phyloP scores from a whole-genome alignment of 1,139 yeast species.

The Hyphopichia buzzinii region DNA sequence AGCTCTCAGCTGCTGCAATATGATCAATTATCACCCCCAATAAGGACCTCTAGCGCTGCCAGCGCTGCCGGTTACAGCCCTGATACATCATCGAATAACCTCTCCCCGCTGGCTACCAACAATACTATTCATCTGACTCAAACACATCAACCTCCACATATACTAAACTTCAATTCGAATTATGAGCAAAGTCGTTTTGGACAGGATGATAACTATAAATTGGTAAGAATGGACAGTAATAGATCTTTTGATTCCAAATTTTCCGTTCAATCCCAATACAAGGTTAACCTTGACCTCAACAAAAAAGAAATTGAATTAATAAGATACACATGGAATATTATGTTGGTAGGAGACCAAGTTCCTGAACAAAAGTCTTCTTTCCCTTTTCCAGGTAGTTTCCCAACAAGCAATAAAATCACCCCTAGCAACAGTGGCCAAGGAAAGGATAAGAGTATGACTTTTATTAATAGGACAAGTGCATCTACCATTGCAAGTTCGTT shows the following conservation, averaged over 20 bases:
- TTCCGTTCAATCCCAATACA: conserved; percentile 24
- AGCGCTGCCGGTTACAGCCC: not conserved
- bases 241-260: conserved; percentile 41
- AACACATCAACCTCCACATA: conserved; percentile 2
- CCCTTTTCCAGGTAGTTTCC: conserved; percentile 34
- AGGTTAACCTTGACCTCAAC: conserved; percentile 27
- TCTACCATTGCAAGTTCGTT: conserved; percentile 43
- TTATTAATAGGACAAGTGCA: conserved; percentile 17
- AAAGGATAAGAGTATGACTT: conserved; percentile 10
- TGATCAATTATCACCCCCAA: conserved; percentile 2
- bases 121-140: not conserved
- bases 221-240: conserved; percentile 45
- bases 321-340: conserved; percentile 44
- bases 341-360: conserved; percentile 39
- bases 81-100: not conserved
- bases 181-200: not conserved
- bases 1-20: conserved; percentile 2
- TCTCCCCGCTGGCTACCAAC: conserved; percentile 2
- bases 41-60: not conserved
- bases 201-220: conserved; percentile 21
- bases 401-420: conserved; percentile 7
- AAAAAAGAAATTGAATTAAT: conserved; percentile 38
- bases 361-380: conserved; percentile 13
- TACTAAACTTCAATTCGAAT: not conserved
- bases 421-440: conserved; percentile 12